These are phyloP conservation scores for Astragalus membranaceus DNA, from an alignment of 306 rosid species.

Conservation along the genomic window DNA sequence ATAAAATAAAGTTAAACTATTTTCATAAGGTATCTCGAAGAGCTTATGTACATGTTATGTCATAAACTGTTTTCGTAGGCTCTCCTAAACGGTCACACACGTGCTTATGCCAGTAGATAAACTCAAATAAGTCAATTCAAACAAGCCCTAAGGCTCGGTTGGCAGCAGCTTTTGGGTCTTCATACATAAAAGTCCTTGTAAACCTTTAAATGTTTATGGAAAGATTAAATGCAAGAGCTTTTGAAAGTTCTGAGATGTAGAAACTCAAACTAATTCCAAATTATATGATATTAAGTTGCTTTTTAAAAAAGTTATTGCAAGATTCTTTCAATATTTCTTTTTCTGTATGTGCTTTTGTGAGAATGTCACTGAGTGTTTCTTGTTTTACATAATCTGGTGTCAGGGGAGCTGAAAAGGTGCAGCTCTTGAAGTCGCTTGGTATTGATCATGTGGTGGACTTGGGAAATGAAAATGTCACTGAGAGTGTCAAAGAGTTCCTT, in stretches of 20 bases:
- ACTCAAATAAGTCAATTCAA: no score
- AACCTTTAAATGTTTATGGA: not conserved
- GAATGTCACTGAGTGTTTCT: no score
- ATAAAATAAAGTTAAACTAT: no score
- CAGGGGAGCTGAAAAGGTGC: constrained; percentile 83
- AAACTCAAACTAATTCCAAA: not conserved
- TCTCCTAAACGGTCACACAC: no score
- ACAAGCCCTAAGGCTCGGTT: not conserved
- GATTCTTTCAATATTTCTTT: not conserved
- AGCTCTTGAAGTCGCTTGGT: constrained; percentile 65
- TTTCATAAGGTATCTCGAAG: no score
- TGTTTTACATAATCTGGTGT: constrained; percentile 16
- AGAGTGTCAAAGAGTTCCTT: constrained; percentile 67
- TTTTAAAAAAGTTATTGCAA: not conserved
- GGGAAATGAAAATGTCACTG: constrained; percentile 45
- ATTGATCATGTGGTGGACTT: constrained; percentile 92
- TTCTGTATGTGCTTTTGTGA: no score
- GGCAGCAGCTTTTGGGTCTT: not conserved
- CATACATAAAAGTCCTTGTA: not conserved
- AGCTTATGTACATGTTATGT: no score
- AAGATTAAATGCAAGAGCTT: not conserved
- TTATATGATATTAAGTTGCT: not conserved
- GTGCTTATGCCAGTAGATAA: no score
- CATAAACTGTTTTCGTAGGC: no score
- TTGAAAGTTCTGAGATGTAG: not conserved